phyloP scores from a whole-genome alignment of 257 asterid genomes.

The Gardenia jasminoides region DNA sequence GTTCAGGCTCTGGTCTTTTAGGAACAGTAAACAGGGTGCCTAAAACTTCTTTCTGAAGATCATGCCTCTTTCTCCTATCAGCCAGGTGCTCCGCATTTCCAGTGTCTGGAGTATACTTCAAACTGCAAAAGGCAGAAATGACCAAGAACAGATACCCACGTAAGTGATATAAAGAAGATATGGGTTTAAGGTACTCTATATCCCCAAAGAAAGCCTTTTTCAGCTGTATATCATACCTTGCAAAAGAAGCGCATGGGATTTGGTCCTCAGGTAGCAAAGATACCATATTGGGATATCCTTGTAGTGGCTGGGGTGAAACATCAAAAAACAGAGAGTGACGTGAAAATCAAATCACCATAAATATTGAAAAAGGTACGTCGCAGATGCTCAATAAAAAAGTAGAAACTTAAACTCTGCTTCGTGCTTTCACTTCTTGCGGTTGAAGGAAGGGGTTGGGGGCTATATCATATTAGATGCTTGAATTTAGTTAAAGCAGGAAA shows the following conservation, averaged over 20 bases:
- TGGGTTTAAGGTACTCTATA: background rate
- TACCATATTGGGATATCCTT: background rate
- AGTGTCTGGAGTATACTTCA: slow-evolving; percentile 22
- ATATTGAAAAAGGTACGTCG: background rate
- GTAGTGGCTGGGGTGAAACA: slow-evolving; percentile 2
- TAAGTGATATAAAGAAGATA: background rate
- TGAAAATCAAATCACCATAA: background rate
- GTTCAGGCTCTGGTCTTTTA: slow-evolving; percentile 36
- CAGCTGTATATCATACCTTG: slow-evolving; percentile 10
- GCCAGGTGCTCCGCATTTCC: slow-evolving; percentile 27
- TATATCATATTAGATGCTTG: too few relatives aligned
- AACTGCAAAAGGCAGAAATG: slow-evolving; percentile 34
- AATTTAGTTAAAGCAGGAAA: background rate
- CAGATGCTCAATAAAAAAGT: background rate
- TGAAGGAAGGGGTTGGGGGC: background rate
- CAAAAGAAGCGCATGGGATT: slow-evolving; percentile 7
- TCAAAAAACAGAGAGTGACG: background rate
- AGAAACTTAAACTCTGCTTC: background rate
- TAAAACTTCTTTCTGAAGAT: slow-evolving; percentile 49
- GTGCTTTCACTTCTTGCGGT: too few relatives aligned
- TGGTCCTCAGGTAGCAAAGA: background rate
- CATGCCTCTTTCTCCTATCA: slow-evolving; percentile 28
- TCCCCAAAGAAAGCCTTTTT: background rate
- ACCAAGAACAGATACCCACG: background rate
- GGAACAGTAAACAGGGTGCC: slow-evolving; percentile 46